Percentiles rank a stretch among this genome's conserved stretches.
Evolutionary conservation across 768 basidiomycete genomes (phyloP).

Genomic region (Steccherinum ochraceum): DNA sequence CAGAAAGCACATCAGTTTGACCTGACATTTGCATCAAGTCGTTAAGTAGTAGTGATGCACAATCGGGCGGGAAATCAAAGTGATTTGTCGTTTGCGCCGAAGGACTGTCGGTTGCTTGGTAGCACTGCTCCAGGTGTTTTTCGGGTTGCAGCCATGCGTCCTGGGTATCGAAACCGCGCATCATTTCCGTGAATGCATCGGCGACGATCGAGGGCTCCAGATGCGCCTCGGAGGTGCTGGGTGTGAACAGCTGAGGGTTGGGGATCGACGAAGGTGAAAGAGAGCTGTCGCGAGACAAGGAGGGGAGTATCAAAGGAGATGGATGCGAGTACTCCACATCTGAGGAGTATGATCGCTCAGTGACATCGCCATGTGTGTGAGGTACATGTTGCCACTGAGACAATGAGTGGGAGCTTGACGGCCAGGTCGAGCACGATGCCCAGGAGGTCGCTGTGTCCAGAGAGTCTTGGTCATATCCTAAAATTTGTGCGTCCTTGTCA

Average conservation of each 20-base stretch:
- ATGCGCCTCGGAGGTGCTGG: not conserved
- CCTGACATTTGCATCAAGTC: not conserved
- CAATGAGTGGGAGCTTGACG: not conserved
- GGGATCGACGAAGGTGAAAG: conserved; percentile 6
- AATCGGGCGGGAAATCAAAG: not conserved
- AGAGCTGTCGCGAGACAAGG: conserved; percentile 6
- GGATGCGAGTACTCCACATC: not conserved
- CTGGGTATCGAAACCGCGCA: not conserved
- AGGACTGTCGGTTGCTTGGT: not conserved
- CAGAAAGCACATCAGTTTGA: not conserved
- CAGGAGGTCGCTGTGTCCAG: not conserved
- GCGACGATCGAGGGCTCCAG: not conserved
- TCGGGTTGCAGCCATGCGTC: not conserved
- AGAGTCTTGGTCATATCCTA: not conserved
- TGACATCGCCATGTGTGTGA: not conserved
- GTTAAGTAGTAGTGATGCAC: not conserved
- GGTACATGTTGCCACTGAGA: not conserved
- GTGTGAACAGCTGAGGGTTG: not conserved
- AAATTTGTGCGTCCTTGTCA: too few relatives aligned
- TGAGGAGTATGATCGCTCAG: not conserved
- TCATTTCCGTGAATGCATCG: not conserved
- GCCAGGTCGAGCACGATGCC: not conserved
- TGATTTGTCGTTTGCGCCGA: not conserved
- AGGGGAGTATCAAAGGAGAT: not conserved
- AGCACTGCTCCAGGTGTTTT: not conserved